phyloP scores from a whole-genome alignment of 257 asterid genomes.

The Paulownia fortunei region DNA sequence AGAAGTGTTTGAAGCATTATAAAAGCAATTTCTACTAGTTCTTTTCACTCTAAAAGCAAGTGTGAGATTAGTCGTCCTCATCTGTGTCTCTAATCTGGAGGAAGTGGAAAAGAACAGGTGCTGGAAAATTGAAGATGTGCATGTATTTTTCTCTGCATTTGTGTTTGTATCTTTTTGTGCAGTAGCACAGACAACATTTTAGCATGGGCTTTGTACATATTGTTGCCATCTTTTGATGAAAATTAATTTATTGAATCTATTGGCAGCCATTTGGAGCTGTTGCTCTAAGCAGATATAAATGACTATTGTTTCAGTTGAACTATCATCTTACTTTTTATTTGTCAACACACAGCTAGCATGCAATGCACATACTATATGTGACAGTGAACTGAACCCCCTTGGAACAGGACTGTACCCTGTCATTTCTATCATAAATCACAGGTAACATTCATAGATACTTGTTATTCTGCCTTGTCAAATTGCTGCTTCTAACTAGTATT shows the following conservation, averaged over 20 bases:
- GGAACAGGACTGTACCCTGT: slow-evolving; percentile 96
- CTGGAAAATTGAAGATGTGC: not conserved
- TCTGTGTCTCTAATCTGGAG: not conserved
- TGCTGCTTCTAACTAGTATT: slow-evolving; percentile 39
- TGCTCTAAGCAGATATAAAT: not conserved
- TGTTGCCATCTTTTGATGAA: not conserved
- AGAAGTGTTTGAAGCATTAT: not conserved
- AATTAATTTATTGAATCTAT: not conserved
- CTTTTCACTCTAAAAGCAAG: not conserved
- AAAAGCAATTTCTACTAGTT: not conserved
- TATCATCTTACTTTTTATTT: slow-evolving; percentile 1
- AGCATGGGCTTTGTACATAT: not conserved
- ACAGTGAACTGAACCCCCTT: slow-evolving; percentile 83
- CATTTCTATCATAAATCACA: slow-evolving; percentile 87
- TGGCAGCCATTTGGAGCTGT: not conserved
- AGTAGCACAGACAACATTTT: not conserved
- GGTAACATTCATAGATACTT: slow-evolving; percentile 50
- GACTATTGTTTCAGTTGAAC: not conserved
- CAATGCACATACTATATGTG: slow-evolving; percentile 98
- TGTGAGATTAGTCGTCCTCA: not conserved
- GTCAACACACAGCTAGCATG: slow-evolving; percentile 76
- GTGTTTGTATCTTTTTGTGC: not conserved
- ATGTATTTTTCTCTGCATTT: too few species aligned
- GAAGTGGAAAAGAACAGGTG: not conserved
- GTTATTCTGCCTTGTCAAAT: slow-evolving; percentile 13